Base-by-base conservation (phyloP, 495 filamentous ascomycete species). In the Choiromyces venosus region DNA sequence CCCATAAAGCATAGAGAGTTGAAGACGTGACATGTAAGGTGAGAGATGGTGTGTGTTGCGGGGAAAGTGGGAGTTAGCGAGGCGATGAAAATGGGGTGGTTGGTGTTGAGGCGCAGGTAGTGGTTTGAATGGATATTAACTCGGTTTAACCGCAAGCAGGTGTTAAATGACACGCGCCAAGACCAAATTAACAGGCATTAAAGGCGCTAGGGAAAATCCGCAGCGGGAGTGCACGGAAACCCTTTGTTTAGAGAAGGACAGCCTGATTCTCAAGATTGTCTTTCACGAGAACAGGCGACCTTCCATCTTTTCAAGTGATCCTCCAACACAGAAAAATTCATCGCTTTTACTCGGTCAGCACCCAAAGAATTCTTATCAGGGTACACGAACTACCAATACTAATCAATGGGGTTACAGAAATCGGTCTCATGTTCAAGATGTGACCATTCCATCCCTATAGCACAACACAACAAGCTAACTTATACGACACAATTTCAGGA, bases 41-140 rank as follows among this genome's bases (percentile, higher is more conserved):
- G 46, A 56, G 46, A 25, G 4, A 16, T 2, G 39, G 5, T 56
- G 10, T 29, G n/a, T 56, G 46, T 56, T 56, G 46, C n/a, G 46
- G 46, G 40, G n/a, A 25, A 56, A 29, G 46, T 5, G n/a, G 29
- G 46, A 14, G 46, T 56, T 56, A 25, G 46, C n/a, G 46, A 56
- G 46, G n/a, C 46, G 46, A 56, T 56, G 46, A 56, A 56, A 56
- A 56, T 56, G 46, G n/a, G 46, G n/a, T 56, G n/a, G n/a, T 29
- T 25, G 46, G 46, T 14, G n/a, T 56, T 56, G 46, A 56, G n/a
- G 42, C 5, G 42, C 19, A 21, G 42, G 16, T 0, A 4, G 42
- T 19, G 21, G 25, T 25, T n/a, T 2, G 21, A n/a, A 52, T n/a
- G 25, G 25, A 14, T 61, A 29, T 46, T n/a, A n/a, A n/a, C 42